These are phyloP conservation scores for Zygosaccharomyces bisporus DNA, from an alignment of 805 yeast species.

Conservation along the genomic window DNA sequence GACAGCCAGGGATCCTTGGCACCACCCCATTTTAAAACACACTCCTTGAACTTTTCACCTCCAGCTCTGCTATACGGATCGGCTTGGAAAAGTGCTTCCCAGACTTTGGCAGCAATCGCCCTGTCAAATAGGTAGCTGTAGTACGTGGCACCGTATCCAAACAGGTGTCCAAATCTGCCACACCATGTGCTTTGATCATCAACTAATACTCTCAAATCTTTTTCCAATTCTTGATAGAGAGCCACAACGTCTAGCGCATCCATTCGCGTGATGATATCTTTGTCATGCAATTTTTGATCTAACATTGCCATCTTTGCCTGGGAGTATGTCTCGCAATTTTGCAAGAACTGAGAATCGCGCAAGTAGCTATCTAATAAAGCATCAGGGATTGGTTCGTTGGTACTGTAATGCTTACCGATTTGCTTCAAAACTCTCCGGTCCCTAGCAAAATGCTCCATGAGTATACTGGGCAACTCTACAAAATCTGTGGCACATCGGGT, in stretches of 20 bases:
- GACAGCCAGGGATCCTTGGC: slow-evolving; percentile 85
- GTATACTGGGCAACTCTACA: slow-evolving; percentile 93
- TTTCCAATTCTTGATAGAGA: slow-evolving; percentile 65
- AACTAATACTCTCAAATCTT: slow-evolving; percentile 54
- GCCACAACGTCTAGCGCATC: slow-evolving; percentile 52
- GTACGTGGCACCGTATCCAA: slow-evolving; percentile 91
- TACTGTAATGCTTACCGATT: slow-evolving; percentile 64
- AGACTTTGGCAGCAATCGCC: slow-evolving; percentile 84
- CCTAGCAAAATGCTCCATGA: slow-evolving; percentile 90
- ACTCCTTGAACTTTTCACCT: slow-evolving; percentile 71
- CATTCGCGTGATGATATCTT: slow-evolving; percentile 34
- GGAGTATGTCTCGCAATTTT: slow-evolving; percentile 71
- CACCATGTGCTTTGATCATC: slow-evolving; percentile 81
- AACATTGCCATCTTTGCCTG: slow-evolving; percentile 87
- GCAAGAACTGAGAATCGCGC: slow-evolving; percentile 48
- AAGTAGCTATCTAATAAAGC: slow-evolving; percentile 50
- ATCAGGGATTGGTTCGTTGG: slow-evolving; percentile 57
- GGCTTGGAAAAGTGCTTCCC: slow-evolving; percentile 64
- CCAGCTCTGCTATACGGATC: slow-evolving; percentile 68
- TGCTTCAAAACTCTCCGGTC: slow-evolving; percentile 69
- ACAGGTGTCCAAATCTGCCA: slow-evolving; percentile 89
- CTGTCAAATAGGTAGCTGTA: slow-evolving; percentile 89
- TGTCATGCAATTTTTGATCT: slow-evolving; percentile 74
- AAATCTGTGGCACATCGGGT: slow-evolving; percentile 95
- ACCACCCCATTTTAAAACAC: slow-evolving; percentile 90